Evolutionary conservation across 345 rosid genomes (phyloP).

Genomic region (Eucalyptus cloeziana): DNA sequence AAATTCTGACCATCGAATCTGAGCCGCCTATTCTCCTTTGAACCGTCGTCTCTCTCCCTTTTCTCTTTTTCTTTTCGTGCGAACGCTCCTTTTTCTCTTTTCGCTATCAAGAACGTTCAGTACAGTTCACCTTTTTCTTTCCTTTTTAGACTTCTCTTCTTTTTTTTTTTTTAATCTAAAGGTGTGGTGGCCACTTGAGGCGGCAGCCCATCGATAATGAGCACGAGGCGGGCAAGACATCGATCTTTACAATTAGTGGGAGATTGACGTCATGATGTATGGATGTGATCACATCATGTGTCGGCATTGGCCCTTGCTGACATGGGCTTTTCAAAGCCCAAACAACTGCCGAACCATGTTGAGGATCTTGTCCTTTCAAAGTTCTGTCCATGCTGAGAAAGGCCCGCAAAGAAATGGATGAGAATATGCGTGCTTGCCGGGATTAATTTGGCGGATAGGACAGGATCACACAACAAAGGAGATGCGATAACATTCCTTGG

Average conservation of each 20-base stretch:
- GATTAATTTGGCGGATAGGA: background rate
- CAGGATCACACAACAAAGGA: background rate
- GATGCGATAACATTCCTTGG: background rate
- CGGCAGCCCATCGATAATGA: background rate
- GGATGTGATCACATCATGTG: background rate
- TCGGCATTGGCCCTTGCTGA: background rate
- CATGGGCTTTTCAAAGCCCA: background rate
- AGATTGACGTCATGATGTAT: background rate
- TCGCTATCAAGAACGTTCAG: background rate
- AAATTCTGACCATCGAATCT: background rate
- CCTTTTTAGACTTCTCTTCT: background rate
- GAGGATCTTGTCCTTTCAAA: background rate
- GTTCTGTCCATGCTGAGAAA: background rate
- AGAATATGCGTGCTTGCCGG: background rate
- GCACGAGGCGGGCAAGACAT: background rate
- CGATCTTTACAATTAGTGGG: background rate
- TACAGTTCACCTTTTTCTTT: background rate
- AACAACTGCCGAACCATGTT: background rate
- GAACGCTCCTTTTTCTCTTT: too few relatives aligned
- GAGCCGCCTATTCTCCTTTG: background rate
- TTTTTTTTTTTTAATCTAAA: background rate
- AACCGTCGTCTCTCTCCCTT: background rate
- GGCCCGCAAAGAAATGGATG: background rate
- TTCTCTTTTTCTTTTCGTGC: background rate
- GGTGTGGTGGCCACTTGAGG: background rate